Conservation (phyloP, 129 eudicot genomes). For the Tanacetum coccineum region DNA sequence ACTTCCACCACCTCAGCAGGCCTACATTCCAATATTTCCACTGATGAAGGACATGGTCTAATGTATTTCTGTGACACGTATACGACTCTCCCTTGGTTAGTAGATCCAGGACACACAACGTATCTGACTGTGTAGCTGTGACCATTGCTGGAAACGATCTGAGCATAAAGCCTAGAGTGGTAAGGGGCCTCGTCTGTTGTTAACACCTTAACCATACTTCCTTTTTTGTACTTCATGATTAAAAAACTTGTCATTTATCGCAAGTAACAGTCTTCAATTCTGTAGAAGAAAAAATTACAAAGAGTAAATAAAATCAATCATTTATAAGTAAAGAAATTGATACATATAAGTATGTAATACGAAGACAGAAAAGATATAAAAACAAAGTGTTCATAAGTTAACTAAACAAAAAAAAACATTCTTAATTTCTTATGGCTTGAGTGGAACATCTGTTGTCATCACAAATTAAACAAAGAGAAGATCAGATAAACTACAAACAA, state of each 20-base stretch:
- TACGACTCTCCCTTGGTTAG: conserved; percentile 29
- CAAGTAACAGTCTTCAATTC: conserved; percentile 13
- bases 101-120: conserved; percentile 33
- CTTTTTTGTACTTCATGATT: conserved; percentile 55
- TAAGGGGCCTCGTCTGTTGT: background rate
- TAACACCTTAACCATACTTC: conserved; percentile 58
- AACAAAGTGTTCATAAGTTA: no score
- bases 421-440: no score
- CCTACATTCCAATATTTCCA: conserved; percentile 40
- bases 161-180: no score
- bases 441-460: no score
- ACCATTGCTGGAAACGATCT: conserved; percentile 27
- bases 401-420: no score
- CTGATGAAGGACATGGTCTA: conserved; percentile 67
- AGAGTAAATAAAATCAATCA: background rate
- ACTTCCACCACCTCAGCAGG: conserved; percentile 78
- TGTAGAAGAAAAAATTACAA: conserved; percentile 18
- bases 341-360: background rate
- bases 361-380: background rate
- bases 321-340: no score
- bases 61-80: conserved; percentile 44
- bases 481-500: no score
- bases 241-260: conserved; percentile 9
- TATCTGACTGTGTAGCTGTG: conserved; percentile 47
- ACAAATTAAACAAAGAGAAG: no score